phyloP scores from a whole-genome alignment of 2,329 filamentous ascomycete species.

The Myriosclerotinia duriaeana region DNA sequence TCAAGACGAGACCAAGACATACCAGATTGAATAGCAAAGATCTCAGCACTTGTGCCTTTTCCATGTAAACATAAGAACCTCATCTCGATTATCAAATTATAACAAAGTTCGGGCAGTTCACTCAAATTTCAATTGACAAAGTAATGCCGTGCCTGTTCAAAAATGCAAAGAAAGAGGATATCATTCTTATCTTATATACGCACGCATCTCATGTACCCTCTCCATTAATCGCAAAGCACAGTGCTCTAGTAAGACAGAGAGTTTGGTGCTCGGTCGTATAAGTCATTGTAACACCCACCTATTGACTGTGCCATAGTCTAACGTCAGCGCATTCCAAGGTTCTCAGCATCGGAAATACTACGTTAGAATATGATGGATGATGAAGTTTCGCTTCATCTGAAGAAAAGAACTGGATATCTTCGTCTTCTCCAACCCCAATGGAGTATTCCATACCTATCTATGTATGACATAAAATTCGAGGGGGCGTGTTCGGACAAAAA shows the following conservation, averaged over 20 bases:
- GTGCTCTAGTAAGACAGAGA: neutral
- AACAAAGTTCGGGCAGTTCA: neutral
- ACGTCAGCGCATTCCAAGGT: neutral
- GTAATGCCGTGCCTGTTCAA: neutral
- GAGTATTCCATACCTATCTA: neutral
- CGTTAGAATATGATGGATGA: neutral
- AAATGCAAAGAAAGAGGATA: neutral
- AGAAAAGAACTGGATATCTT: neutral
- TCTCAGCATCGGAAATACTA: neutral
- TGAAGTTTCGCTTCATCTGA: neutral
- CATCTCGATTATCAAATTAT: conserved; percentile 29
- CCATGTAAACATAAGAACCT: conserved; percentile 44
- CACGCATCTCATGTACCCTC: too few species aligned
- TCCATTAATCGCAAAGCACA: neutral
- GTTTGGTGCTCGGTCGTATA: neutral
- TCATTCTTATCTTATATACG: neutral
- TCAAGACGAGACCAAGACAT: neutral
- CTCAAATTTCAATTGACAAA: neutral
- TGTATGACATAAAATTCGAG: neutral
- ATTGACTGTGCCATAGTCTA: conserved; percentile 5
- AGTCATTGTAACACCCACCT: neutral
- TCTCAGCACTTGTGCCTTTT: conserved; percentile 42
- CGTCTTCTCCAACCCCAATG: neutral
- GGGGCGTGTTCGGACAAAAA: neutral
- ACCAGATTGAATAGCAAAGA: conserved; percentile 42